Evolutionary conservation across 345 rosid species (phyloP).

Genomic region (Arabidopsis arenosa): DNA sequence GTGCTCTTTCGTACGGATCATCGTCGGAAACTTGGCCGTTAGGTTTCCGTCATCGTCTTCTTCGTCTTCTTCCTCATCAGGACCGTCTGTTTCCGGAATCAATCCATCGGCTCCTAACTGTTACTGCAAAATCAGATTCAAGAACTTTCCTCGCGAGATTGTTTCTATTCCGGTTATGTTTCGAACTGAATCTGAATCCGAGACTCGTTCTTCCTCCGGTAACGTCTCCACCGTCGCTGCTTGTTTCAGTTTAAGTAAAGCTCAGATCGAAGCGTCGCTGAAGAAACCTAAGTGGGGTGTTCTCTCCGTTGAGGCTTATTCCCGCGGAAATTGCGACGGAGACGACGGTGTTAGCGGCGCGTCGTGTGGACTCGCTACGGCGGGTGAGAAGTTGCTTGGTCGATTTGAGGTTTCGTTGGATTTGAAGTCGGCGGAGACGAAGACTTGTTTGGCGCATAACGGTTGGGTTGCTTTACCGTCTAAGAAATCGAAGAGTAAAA

Average conservation of each 20-base stretch:
- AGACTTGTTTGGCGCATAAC: slow-evolving; percentile 60
- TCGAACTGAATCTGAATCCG: slow-evolving; percentile 44
- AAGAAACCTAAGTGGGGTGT: slow-evolving; percentile 40
- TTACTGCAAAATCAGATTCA: slow-evolving; percentile 71
- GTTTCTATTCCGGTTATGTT: slow-evolving; percentile 49
- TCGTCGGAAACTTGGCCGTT: slow-evolving; percentile 76
- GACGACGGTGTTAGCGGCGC: slow-evolving; percentile 40
- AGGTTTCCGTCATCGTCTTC: slow-evolving; percentile 49
- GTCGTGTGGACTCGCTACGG: slow-evolving; percentile 52
- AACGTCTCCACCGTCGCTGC: slow-evolving; percentile 63
- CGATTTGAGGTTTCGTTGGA: slow-evolving; percentile 61
- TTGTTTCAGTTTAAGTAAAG: slow-evolving; percentile 62
- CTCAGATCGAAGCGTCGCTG: slow-evolving; percentile 50
- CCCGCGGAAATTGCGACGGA: slow-evolving; percentile 37
- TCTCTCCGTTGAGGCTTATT: slow-evolving; percentile 56
- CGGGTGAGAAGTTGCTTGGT: slow-evolving; percentile 66
- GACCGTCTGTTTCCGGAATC: slow-evolving; percentile 43
- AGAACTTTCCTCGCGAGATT: slow-evolving; percentile 53
- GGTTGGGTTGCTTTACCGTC: slow-evolving; percentile 69
- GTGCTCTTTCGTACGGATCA: slow-evolving; percentile 84
- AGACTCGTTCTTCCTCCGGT: slow-evolving; percentile 39
- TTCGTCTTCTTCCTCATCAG: slow-evolving; percentile 29
- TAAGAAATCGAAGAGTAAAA: slow-evolving; percentile 42
- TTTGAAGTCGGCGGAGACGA: slow-evolving; percentile 62
- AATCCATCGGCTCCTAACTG: slow-evolving; percentile 43